Evolutionary conservation across 148 eudicot species (phyloP).

Genomic region (Spergularia marina): DNA sequence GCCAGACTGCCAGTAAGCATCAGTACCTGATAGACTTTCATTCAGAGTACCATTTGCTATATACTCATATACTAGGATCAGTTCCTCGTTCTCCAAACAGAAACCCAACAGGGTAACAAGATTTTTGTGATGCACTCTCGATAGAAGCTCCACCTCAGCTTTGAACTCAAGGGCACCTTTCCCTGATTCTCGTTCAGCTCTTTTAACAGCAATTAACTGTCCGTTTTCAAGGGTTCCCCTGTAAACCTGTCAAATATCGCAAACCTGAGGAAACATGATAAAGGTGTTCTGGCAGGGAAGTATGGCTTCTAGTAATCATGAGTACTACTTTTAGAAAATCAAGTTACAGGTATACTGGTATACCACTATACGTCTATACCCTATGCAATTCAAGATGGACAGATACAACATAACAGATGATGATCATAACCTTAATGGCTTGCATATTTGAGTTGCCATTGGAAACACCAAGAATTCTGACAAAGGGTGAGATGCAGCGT

Average conservation of each 20-base stretch:
- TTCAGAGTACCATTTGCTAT: constrained; percentile 75
- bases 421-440: too few relatives aligned
- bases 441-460: too few relatives aligned
- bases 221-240: constrained; percentile 66
- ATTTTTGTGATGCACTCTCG: constrained; percentile 92
- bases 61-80: constrained; percentile 74
- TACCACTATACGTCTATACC: too few relatives aligned
- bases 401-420: too few relatives aligned
- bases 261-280: neutral
- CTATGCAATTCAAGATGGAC: too few relatives aligned
- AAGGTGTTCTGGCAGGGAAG: neutral
- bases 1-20: neutral
- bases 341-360: too few relatives aligned
- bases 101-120: constrained; percentile 76
- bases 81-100: constrained; percentile 76
- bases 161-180: constrained; percentile 84
- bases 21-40: constrained; percentile 67
- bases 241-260: constrained; percentile 51
- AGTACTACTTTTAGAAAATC: too few relatives aligned
- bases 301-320: too few relatives aligned
- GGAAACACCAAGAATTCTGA: too few relatives aligned
- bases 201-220: constrained; percentile 70
- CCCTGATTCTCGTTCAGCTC: constrained; percentile 63
- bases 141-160: constrained; percentile 85
- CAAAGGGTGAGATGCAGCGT: too few relatives aligned